Base-by-base conservation (phyloP, 495 filamentous ascomycete genomes). In the Xylaria bambusicola region DNA sequence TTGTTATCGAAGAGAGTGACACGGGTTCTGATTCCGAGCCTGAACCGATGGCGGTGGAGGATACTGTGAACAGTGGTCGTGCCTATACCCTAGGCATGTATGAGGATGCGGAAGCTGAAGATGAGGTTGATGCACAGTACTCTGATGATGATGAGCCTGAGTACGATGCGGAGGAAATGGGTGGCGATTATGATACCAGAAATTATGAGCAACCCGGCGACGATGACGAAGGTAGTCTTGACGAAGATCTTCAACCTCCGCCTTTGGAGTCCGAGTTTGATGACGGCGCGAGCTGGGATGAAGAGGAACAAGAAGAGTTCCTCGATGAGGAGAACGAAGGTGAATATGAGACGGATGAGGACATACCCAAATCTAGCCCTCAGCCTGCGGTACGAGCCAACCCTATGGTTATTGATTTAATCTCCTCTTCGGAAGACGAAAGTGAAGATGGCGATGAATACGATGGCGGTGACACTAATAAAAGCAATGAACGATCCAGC, bases 361-460 rank as follows among this genome's bases (percentile, higher is more conserved):
- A 56, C 0, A 9, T 36, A 17, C 4, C 18, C 18, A 40, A 27
- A 17, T 21, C 40, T 53, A 4, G 2, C 3, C 29, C 57, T 38
- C 59, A 24, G 26, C 40, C 52, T 26, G 44, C 48, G 29, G 45
- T 55, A 33, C 60, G 64, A n/a, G 40, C 62, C n/a, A 58, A 54
- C 12, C 73, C 73, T 48, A 63, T 68, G 2, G 65, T 76, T 17
- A 75, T 76, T 49, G 70, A 71, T 55, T 62, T 76, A 8, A 65
- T 76, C 5, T 76, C 73, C 42, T 72, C 72, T 23, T 75, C 72
- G 0, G 73, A 76, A 38, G 73, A 75, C 35, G 73, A 74, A 52
- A 52, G 29, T 9, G 71, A 64, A 35, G 60, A 62, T 1, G 62
- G 66, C 10, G 57, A 65, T n/a, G 62, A 59, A 5, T 38, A 3